Percentiles rank a stretch among this genome's conserved stretches.
Conservation (phyloP, 345 rosid species). For the Eucalyptus sp. region DNA sequence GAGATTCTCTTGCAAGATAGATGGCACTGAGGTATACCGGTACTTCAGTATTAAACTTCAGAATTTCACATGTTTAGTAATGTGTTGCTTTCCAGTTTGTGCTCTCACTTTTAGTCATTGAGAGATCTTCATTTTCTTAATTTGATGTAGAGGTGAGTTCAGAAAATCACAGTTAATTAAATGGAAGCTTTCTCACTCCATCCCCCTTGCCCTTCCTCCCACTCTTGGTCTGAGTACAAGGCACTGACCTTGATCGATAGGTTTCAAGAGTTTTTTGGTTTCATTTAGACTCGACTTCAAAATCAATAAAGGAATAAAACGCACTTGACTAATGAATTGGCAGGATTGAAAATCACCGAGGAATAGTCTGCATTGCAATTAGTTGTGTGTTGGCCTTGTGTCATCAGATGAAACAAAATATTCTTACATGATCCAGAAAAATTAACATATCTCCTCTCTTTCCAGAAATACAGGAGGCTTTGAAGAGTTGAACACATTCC, state of each 20-base stretch:
- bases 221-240: background rate
- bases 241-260: background rate
- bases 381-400: background rate
- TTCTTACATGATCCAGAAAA: background rate
- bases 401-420: background rate
- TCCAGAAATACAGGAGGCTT: background rate
- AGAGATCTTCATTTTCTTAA: background rate
- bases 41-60: background rate
- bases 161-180: background rate
- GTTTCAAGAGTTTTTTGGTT: background rate
- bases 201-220: background rate
- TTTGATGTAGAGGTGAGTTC: background rate
- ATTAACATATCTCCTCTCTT: background rate
- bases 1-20: slow-evolving; percentile 65
- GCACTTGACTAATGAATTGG: background rate
- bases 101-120: background rate
- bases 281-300: background rate
- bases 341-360: background rate
- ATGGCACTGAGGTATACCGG: slow-evolving; percentile 56
- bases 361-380: background rate
- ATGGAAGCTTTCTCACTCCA: background rate
- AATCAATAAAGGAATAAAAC: background rate
- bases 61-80: background rate
- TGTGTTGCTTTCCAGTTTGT: background rate
- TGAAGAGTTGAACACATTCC: background rate